Evolutionary conservation across 1,284 basidiomycete species (phyloP), one percentile per base, ranked within the genome.

Genomic region (Xerocomus nothofagi): DNA sequence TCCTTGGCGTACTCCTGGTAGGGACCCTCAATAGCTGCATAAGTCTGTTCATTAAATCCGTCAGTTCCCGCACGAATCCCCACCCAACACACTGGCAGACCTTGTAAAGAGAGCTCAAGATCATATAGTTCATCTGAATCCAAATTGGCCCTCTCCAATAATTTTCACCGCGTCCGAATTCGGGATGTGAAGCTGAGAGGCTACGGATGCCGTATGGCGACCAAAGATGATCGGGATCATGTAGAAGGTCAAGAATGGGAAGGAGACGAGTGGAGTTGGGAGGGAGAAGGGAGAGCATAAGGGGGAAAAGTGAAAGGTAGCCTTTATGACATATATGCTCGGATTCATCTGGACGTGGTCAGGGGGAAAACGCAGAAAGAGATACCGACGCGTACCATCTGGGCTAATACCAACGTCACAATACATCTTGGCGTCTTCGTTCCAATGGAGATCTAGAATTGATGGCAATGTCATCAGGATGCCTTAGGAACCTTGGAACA

Each of bases 141-240:
- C 94, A 98, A 47, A 98, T 88, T 3, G 95, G 92, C 3, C 94
- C 93, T 60, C 88, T 87, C 94, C 94, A 98, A 70, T 98, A 98
- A 70, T 97, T 91, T 66, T 98, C 95, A 44, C 88, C 94, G 60
- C 84, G 74, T 15, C 93, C 94, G 60, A 93, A 98, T 48, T 88
- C 79, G n/a, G 86, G 82, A 63, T 98, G 91, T 15, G 83, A 81
- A 31, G 79, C 83, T 12, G 91, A 92, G 45, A 98, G 73, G 58
- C 91, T 94, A 33, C 94, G 86, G 34, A 98, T 75, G 40, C 94
- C 94, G 66, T 86, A 93, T 1, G 83, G 78, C 3, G 93, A 95
- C 94, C 94, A 98, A 24, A 98, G 79, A 55, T 93, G 87, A 23
- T 85, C 72, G 0, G 90, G 88, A 62, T 93, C 88, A 24, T 72